Conservation (phyloP, 768 basidiomycete species). For the Exsudoporus frostii region DNA sequence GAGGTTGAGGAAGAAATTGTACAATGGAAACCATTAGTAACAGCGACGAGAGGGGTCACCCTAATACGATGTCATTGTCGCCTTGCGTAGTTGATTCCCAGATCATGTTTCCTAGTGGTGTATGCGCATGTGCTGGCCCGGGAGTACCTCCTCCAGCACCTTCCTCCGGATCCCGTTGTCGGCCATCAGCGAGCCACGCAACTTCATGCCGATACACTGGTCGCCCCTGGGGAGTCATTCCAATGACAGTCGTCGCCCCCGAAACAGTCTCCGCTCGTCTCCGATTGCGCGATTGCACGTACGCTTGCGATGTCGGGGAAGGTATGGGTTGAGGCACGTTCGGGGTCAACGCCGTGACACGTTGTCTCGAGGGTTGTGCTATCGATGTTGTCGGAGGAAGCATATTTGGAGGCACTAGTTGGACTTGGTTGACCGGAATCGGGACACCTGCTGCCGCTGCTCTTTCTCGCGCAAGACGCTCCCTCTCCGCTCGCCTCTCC, state of each 20-base stretch:
- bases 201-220: conserved; percentile 30
- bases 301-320: conserved; percentile 17
- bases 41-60: conserved; percentile 14
- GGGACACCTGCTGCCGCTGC: conserved; percentile 11
- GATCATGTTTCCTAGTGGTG: conserved; percentile 22
- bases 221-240: conserved; percentile 28
- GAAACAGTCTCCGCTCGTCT: conserved; percentile 35
- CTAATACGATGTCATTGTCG: conserved; percentile 31
- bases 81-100: conserved; percentile 29
- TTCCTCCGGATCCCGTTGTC: conserved; percentile 18
- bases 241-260: conserved; percentile 26
- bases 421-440: conserved; percentile 14
- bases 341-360: conserved; percentile 29
- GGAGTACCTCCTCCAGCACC: conserved; percentile 16
- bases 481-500: conserved; percentile 40
- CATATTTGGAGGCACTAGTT: conserved; percentile 8
- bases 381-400: conserved; percentile 13
- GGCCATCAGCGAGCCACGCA: conserved; percentile 24
- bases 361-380: conserved; percentile 24
- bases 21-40: conserved; percentile 2
- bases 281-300: conserved; percentile 25
- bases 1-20: not conserved
- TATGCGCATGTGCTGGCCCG: conserved; percentile 19
- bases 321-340: conserved; percentile 23
- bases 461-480: conserved; percentile 29